Base-by-base conservation (phyloP, 108 stramenopile species). In the Cyclotella atomus region DNA sequence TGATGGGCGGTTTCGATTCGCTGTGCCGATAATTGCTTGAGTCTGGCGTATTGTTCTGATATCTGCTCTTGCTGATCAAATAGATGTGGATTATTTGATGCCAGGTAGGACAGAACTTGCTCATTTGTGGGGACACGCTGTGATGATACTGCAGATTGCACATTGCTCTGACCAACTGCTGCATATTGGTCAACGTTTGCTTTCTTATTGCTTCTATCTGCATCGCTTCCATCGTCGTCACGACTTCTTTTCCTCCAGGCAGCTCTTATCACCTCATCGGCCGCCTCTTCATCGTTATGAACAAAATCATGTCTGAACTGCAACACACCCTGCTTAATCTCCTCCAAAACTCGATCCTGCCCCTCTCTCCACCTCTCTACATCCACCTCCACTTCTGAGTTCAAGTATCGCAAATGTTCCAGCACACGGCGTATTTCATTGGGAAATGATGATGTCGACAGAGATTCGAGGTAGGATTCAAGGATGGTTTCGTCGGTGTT, bases 401-500 rank as follows among this genome's bases (percentile, higher is more conserved):
- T 88, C 63, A 91, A 65, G 43, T 83, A 78, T 35, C 81, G 81
- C 74, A 95, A 73, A 24, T 88, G 77, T 7, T 90, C 89, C 43
- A 94, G 47, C 56, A 85, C 89, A 19, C 93, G 85, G 50, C 83
- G 81, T 1, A 95, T 43, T 64, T 92, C 89, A 25, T 83, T 67
- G 21, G 91, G 93, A 12, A 91, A 59, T 1, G 83, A 87, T 16
- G 84, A 23, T 8, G 70, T 27, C 10, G 45, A 53, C n/a, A 92
- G 68, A n/a, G 75, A 66, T 41, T 94, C 93, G 36, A 94, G 70
- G 76, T 90, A 90, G 30, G 86, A 76, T 66, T 94, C 93, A 33
- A 94, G 77, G 75, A 87, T 89, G 0, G 93, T 90, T 68, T 85
- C 90, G 55, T 89, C 90, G 75, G 84, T 71, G 47, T 78, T 75